Evolutionary conservation across 2,329 filamentous ascomycete genomes (phyloP).

Genomic region (Pseudopithomyces chartarum): DNA sequence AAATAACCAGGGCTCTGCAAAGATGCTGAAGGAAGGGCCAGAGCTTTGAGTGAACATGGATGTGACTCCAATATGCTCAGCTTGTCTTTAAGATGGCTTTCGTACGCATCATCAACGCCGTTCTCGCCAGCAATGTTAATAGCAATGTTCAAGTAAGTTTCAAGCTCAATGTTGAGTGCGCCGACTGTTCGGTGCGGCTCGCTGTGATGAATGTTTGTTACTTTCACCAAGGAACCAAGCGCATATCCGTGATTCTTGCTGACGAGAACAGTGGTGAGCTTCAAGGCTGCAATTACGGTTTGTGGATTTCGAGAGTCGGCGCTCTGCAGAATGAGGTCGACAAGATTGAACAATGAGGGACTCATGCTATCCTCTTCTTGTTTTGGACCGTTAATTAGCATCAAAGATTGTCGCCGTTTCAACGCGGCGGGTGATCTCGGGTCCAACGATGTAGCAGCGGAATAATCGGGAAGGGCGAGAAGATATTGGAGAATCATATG

Average conservation of each 20-base stretch:
- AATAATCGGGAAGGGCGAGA: conserved; percentile 73
- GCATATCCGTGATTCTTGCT: conserved; percentile 88
- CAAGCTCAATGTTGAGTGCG: conserved; percentile 75
- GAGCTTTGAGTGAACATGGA: conserved; percentile 71
- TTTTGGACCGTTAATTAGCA: conserved; percentile 80
- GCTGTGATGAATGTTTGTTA: conserved; percentile 61
- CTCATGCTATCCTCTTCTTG: conserved; percentile 76
- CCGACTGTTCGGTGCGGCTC: conserved; percentile 69
- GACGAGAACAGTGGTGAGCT: conserved; percentile 83
- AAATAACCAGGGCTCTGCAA: conserved; percentile 59
- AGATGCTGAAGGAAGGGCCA: conserved; percentile 66
- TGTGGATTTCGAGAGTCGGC: conserved; percentile 83
- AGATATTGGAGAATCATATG: conserved; percentile 93
- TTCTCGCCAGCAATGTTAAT: conserved; percentile 70
- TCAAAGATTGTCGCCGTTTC: conserved; percentile 85
- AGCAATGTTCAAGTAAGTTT: conserved; percentile 71
- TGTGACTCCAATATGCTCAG: conserved; percentile 72
- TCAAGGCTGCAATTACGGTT: conserved; percentile 86
- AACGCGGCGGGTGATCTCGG: conserved; percentile 64
- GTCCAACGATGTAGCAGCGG: conserved; percentile 38
- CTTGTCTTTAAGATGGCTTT: conserved; percentile 72
- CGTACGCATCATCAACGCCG: conserved; percentile 75
- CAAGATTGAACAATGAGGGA: conserved; percentile 88
- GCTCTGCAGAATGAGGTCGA: conserved; percentile 87
- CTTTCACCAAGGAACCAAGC: conserved; percentile 74